Evolutionary conservation across 2,329 filamentous ascomycete species (phyloP).

Genomic region (Botrytis medusae): DNA sequence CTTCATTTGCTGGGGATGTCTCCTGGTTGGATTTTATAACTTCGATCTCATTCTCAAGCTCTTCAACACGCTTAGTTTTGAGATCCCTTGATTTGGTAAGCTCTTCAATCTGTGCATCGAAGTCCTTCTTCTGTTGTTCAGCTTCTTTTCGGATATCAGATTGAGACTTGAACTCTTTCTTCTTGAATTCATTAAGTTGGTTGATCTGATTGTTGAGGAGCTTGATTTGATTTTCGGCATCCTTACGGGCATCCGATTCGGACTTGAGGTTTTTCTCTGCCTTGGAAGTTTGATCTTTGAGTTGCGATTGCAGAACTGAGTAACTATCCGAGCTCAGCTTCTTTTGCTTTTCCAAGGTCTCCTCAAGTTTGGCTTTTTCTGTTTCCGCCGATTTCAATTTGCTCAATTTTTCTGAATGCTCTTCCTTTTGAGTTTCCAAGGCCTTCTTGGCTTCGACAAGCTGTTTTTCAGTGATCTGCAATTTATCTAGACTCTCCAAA

Average conservation of each 20-base stretch:
- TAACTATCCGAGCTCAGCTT: slow-evolving; percentile 28
- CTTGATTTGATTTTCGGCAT: slow-evolving; percentile 28
- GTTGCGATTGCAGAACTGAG: slow-evolving; percentile 27
- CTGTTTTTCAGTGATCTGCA: slow-evolving; percentile 32
- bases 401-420: slow-evolving; percentile 1
- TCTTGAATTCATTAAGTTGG: slow-evolving; percentile 28
- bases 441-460: slow-evolving; percentile 30
- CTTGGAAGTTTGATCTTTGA: slow-evolving; percentile 27
- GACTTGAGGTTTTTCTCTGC: slow-evolving; percentile 26
- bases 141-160: slow-evolving; percentile 28
- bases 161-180: slow-evolving; percentile 27
- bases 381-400: slow-evolving; percentile 24
- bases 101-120: slow-evolving; percentile 33
- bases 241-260: slow-evolving; percentile 28
- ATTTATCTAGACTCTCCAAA: slow-evolving; percentile 22
- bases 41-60: slow-evolving; percentile 31
- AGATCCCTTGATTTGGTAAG: slow-evolving; percentile 28
- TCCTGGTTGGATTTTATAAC: slow-evolving; percentile 27
- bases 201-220: slow-evolving; percentile 33
- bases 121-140: slow-evolving; percentile 26
- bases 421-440: slow-evolving; percentile 32
- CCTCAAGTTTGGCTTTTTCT: slow-evolving; percentile 30
- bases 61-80: slow-evolving; percentile 32
- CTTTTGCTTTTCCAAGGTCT: slow-evolving; percentile 27
- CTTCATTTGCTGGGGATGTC: slow-evolving; percentile 21